Percentiles rank a stretch among this genome's conserved stretches.
Conservation (phyloP, 306 rosid species). For the Rosa rugosa region DNA sequence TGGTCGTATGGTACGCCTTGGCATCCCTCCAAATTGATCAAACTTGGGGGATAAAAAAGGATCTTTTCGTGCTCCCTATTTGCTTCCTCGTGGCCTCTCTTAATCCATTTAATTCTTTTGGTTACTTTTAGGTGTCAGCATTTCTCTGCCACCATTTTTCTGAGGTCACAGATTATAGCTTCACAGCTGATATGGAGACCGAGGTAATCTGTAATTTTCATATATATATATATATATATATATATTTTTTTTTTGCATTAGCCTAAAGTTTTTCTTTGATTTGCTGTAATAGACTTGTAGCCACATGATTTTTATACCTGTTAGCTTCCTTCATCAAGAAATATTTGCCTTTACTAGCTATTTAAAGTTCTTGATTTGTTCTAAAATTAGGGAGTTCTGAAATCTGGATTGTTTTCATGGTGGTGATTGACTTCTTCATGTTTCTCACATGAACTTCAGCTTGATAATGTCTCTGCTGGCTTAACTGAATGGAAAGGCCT, state of each 20-base stretch:
- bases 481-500: slow-evolving; percentile 98
- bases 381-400: background rate
- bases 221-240: no score
- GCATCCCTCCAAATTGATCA: background rate
- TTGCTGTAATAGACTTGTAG: background rate
- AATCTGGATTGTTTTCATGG: slow-evolving; percentile 17
- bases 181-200: slow-evolving; percentile 97
- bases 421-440: slow-evolving; percentile 9
- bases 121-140: slow-evolving; percentile 77
- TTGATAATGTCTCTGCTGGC: slow-evolving; percentile 96
- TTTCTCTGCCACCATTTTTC: slow-evolving; percentile 89
- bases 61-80: slow-evolving; percentile 11
- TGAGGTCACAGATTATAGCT: slow-evolving; percentile 90
- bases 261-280: background rate
- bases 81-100: background rate
- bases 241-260: background rate
- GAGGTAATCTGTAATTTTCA: slow-evolving; percentile 52
- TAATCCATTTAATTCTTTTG: slow-evolving; percentile 24
- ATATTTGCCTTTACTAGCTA: background rate
- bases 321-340: background rate
- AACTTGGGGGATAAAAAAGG: background rate
- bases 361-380: slow-evolving; percentile 5
- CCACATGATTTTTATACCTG: slow-evolving; percentile 9
- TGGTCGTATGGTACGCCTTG: slow-evolving; percentile 90
- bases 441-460: slow-evolving; percentile 51